A percentile compares a stretch with the other conserved stretches of the same genome.
These are phyloP conservation scores for Penicillium antarcticum DNA, from an alignment of 495 filamentous ascomycete genomes.

Conservation along the genomic window DNA sequence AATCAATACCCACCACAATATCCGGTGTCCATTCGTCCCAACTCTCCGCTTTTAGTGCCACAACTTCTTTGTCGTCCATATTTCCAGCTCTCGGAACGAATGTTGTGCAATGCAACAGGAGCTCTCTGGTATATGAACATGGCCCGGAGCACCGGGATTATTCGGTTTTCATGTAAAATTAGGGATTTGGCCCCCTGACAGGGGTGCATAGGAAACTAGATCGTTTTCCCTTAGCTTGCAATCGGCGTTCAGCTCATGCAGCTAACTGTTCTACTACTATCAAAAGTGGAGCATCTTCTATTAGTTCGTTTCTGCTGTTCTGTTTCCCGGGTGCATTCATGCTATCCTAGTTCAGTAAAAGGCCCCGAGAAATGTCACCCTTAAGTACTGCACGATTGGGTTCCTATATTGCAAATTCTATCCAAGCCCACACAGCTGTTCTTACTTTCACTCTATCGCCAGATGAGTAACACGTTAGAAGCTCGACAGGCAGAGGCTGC, in stretches of 20 bases:
- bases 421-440: too few relatives aligned
- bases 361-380: not conserved
- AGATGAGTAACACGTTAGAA: not conserved
- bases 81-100: not conserved
- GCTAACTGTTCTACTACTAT: not conserved
- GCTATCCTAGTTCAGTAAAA: not conserved
- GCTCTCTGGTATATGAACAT: not conserved
- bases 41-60: not conserved
- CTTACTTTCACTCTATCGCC: not conserved
- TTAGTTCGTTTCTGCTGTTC: too few relatives aligned
- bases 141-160: not conserved
- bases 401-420: not conserved
- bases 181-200: not conserved
- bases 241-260: not conserved
- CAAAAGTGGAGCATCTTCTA: too few relatives aligned
- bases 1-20: slow-evolving; percentile 57
- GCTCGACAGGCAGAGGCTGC: not conserved
- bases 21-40: slow-evolving; percentile 35
- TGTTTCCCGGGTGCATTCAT: not conserved
- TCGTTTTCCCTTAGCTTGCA: not conserved
- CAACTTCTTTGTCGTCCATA: slow-evolving; percentile 23
- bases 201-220: not conserved
- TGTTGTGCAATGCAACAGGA: too few relatives aligned
- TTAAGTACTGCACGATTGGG: not conserved
- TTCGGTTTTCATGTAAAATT: not conserved